Evolutionary conservation across 805 yeast genomes (phyloP).

Genomic region (Scheffersomyces coipomensis): DNA sequence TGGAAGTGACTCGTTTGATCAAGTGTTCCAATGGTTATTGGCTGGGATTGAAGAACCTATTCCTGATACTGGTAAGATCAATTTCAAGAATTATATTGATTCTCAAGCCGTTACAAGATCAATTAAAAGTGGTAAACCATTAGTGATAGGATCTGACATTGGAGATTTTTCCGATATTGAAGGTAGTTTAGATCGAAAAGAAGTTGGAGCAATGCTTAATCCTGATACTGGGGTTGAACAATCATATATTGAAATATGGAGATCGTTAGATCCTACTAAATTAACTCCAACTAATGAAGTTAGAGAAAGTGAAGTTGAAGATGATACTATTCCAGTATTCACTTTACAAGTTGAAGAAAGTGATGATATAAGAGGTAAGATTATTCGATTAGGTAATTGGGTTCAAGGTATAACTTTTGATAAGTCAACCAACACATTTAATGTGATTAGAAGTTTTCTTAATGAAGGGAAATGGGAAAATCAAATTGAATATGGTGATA

Average conservation of each 20-base stretch:
- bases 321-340: conserved; percentile 3
- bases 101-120: conserved; percentile 33
- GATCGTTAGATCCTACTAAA: conserved; percentile 41
- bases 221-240: conserved; percentile 40
- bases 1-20: conserved; percentile 12
- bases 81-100: conserved; percentile 44
- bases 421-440: conserved; percentile 11
- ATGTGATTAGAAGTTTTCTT: conserved; percentile 23
- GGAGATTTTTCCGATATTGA: conserved; percentile 44
- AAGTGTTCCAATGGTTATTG: conserved; percentile 56
- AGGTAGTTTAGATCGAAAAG: conserved; percentile 42
- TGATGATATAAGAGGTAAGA: conserved; percentile 32
- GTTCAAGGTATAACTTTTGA: conserved; percentile 46
- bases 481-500: conserved; percentile 25
- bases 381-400: conserved; percentile 52
- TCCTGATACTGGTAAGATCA: conserved; percentile 31
- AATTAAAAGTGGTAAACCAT: conserved; percentile 26
- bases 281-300: conserved; percentile 26
- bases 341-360: conserved; percentile 4
- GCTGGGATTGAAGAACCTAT: conserved; percentile 47
- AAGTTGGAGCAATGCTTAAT: conserved; percentile 50
- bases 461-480: conserved; percentile 19
- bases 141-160: conserved; percentile 36
- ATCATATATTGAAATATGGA: conserved; percentile 55
- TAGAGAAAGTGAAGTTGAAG: conserved; percentile 14